Percentiles rank a stretch among this genome's conserved stretches.
These are phyloP conservation scores for Penicillium sp. DNA, from an alignment of 2,329 filamentous ascomycete species.

Conservation along the genomic window DNA sequence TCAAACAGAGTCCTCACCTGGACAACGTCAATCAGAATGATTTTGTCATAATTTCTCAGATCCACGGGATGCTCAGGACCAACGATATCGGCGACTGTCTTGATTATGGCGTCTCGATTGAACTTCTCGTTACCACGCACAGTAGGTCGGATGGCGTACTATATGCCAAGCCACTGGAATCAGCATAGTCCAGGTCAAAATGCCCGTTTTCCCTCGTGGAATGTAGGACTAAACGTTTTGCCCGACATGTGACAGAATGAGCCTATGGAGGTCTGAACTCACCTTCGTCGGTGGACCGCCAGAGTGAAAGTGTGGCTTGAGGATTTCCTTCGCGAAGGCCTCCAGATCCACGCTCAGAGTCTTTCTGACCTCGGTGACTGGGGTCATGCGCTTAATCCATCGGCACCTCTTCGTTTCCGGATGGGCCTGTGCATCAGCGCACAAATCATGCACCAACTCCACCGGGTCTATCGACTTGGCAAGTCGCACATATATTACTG, in stretches of 20 bases:
- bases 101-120: slow-evolving; percentile 58
- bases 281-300: slow-evolving; percentile 54
- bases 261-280: slow-evolving; percentile 17
- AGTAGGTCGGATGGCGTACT: slow-evolving; percentile 63
- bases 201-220: neutral
- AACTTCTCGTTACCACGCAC: slow-evolving; percentile 60
- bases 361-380: slow-evolving; percentile 57
- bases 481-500: slow-evolving; percentile 60
- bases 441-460: slow-evolving; percentile 57
- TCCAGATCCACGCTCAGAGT: slow-evolving; percentile 57
- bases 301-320: slow-evolving; percentile 59
- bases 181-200: slow-evolving; percentile 1
- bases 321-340: slow-evolving; percentile 55
- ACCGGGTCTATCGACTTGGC: slow-evolving; percentile 58
- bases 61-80: slow-evolving; percentile 59
- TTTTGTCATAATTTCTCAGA: slow-evolving; percentile 58
- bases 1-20: slow-evolving; percentile 48
- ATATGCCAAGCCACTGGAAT: slow-evolving; percentile 5
- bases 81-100: slow-evolving; percentile 57
- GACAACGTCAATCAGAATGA: slow-evolving; percentile 62
- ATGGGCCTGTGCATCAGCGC: slow-evolving; percentile 53
- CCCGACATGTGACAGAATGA: neutral
- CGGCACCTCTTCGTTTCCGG: slow-evolving; percentile 54
- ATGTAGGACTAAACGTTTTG: neutral
- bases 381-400: slow-evolving; percentile 60